Percentiles rank a stretch among this genome's conserved stretches.
Conservation (phyloP, 805 yeast species). For the Cyberlindnera galapagoensis region DNA sequence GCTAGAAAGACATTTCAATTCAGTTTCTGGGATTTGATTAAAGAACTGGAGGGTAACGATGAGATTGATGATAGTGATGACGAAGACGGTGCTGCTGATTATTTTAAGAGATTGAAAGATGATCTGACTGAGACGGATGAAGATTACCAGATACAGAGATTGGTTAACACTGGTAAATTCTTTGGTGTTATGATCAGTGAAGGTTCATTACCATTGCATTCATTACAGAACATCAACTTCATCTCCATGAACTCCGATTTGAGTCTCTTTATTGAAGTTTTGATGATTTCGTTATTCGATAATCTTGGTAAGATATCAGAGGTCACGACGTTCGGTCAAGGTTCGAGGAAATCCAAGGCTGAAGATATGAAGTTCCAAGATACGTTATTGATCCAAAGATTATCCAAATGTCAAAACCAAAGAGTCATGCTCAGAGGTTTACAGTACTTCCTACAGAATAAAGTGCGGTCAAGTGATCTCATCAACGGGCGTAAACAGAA, state of each 20-base stretch:
- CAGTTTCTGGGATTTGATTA: constrained; percentile 78
- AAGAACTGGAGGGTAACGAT: constrained; percentile 55
- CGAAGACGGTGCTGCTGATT: constrained; percentile 21
- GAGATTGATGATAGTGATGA: constrained; percentile 31
- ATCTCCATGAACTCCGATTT: constrained; percentile 55
- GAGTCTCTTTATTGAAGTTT: constrained; percentile 63
- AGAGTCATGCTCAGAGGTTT: constrained; percentile 57
- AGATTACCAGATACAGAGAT: constrained; percentile 47
- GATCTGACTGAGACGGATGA: constrained; percentile 40
- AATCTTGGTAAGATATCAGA: constrained; percentile 59
- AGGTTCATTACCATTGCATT: constrained; percentile 65
- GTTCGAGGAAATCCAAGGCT: constrained; percentile 29
- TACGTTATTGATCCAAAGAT: constrained; percentile 38
- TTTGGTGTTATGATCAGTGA: constrained; percentile 73
- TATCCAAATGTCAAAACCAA: constrained; percentile 53
- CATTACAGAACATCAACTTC: constrained; percentile 68
- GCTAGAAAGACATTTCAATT: constrained; percentile 84
- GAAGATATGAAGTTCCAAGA: constrained; percentile 37
- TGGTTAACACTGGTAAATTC: constrained; percentile 71
- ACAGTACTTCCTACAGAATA: constrained; percentile 49
- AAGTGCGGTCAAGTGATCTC: constrained; percentile 39
- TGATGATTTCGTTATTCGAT: constrained; percentile 63
- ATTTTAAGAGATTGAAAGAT: constrained; percentile 21
- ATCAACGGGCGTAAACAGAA: constrained; percentile 48
- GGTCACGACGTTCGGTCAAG: constrained; percentile 21